Conservation (phyloP, 306 rosid species). For the Medicago ruthenica region DNA sequence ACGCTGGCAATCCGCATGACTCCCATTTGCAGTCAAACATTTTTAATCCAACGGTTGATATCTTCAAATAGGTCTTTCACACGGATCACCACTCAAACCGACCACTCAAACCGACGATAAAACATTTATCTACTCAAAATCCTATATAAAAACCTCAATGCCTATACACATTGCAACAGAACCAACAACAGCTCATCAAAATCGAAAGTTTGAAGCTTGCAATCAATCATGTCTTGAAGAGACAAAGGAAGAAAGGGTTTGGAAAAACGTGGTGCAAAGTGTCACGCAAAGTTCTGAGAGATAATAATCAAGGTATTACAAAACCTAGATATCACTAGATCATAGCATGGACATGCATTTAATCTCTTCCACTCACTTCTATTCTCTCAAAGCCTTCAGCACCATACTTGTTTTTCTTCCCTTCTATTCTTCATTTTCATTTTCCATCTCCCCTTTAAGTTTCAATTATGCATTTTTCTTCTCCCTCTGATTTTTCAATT, state of each 20-base stretch:
- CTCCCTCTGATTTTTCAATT: no score
- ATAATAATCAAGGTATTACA: slow-evolving; percentile 57
- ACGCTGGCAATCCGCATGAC: not conserved
- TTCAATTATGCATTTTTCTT: no score
- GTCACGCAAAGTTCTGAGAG: slow-evolving; percentile 60
- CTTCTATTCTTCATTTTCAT: no score
- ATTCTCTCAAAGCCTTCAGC: no score
- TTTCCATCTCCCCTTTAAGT: no score
- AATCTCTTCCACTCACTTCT: no score
- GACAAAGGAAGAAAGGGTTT: slow-evolving; percentile 60
- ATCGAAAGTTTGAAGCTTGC: not conserved
- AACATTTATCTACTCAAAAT: not conserved
- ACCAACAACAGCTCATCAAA: not conserved
- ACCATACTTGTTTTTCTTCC: no score
- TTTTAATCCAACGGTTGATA: slow-evolving; percentile 33
- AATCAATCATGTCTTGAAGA: slow-evolving; percentile 51
- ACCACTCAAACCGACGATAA: slow-evolving; percentile 32
- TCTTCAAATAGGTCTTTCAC: not conserved
- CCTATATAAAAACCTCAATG: not conserved
- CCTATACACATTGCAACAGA: no score
- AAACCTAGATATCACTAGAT: slow-evolving; percentile 33
- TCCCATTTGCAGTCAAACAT: not conserved
- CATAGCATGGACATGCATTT: no score
- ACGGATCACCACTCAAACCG: slow-evolving; percentile 36
- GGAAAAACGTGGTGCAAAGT: slow-evolving; percentile 60